A percentile compares a stretch with the other conserved stretches of the same genome.
These are phyloP conservation scores for Colletotrichum liriopes DNA, from an alignment of 2,329 filamentous ascomycete genomes.

Conservation along the genomic window DNA sequence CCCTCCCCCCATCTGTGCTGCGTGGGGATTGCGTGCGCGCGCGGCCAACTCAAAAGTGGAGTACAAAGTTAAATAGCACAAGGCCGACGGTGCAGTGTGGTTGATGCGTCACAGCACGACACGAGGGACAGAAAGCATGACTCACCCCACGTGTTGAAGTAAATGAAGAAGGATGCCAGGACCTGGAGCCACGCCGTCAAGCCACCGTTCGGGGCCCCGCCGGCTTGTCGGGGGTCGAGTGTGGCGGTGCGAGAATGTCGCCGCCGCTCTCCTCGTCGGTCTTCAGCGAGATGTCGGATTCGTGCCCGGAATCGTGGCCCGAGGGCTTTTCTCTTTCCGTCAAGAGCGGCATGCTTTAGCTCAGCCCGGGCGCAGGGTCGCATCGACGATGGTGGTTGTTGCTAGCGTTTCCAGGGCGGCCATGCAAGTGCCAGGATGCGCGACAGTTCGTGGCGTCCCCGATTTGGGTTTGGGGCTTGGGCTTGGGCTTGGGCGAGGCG, in stretches of 20 bases:
- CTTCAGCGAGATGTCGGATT: background rate
- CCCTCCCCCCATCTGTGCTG: background rate
- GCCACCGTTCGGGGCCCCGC: slow-evolving; percentile 46
- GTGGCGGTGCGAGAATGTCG: slow-evolving; percentile 3
- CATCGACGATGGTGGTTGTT: background rate
- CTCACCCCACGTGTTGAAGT: slow-evolving; percentile 60
- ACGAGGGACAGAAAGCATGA: background rate
- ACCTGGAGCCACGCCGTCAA: slow-evolving; percentile 65
- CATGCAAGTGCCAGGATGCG: background rate
- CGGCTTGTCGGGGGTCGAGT: slow-evolving; percentile 5
- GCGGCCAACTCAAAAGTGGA: too few relatives aligned
- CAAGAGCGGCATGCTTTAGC: slow-evolving; percentile 15
- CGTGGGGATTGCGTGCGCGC: too few relatives aligned
- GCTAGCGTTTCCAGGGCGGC: too few relatives aligned
- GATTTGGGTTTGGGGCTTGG: background rate
- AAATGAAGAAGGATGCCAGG: slow-evolving; percentile 62
- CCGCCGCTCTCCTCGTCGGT: slow-evolving; percentile 31
- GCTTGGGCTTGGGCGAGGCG: background rate
- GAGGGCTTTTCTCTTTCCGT: slow-evolving; percentile 26
- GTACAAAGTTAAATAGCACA: background rate
- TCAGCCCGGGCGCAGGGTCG: background rate
- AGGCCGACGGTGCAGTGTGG: background rate
- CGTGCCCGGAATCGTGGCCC: background rate
- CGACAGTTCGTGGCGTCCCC: background rate
- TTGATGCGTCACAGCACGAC: background rate